Conservation (phyloP, 1,284 basidiomycete species). For the Fomitiporia mediterranea region DNA sequence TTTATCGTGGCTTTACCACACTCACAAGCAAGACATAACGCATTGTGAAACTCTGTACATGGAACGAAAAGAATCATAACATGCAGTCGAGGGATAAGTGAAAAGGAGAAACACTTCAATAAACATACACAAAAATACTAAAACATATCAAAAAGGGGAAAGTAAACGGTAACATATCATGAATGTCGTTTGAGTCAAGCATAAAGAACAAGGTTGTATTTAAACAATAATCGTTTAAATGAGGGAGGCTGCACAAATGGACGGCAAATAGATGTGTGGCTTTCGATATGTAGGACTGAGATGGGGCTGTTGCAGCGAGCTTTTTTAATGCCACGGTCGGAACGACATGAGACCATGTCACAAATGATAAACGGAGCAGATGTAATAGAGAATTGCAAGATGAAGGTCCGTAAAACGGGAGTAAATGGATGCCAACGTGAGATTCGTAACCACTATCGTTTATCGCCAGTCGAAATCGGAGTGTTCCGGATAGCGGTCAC, state of each 20-base stretch:
- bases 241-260: too few species aligned
- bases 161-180: too few species aligned
- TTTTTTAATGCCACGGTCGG: too few species aligned
- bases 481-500: not conserved
- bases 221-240: too few species aligned
- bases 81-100: too few species aligned
- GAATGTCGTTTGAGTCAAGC: too few species aligned
- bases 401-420: not conserved
- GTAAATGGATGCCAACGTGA: not conserved
- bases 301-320: not conserved
- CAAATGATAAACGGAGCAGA: not conserved
- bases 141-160: constrained; percentile 2
- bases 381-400: not conserved
- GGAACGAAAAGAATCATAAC: too few species aligned
- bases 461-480: not conserved
- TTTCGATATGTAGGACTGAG: not conserved
- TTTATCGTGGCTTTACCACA: too few species aligned
- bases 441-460: not conserved
- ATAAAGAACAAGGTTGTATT: too few species aligned
- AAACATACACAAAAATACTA: not conserved
- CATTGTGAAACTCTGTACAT: too few species aligned
- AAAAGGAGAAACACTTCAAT: not conserved
- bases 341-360: not conserved
- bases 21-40: too few species aligned
- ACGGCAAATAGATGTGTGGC: too few species aligned